Percentiles rank a stretch among this genome's conserved stretches.
These are phyloP conservation scores for Umbelopsis sp. DNA, from an alignment of 371 early-diverging fungal genomes.

Conservation along the genomic window DNA sequence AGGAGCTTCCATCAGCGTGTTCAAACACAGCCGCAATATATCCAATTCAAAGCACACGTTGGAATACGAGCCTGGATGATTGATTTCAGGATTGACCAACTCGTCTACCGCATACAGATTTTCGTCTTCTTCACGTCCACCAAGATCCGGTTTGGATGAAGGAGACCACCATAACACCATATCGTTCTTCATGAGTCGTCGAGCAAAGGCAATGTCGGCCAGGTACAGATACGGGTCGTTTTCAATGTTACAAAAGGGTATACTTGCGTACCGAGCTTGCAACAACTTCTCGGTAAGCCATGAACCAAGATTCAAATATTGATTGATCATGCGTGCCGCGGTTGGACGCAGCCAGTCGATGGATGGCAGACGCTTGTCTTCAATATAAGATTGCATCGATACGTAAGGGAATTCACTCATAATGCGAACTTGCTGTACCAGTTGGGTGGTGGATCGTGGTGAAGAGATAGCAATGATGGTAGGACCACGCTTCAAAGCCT, in stretches of 20 bases:
- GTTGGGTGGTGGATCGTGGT: slow-evolving; percentile 46
- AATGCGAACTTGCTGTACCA: slow-evolving; percentile 56
- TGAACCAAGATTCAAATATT: slow-evolving; percentile 70
- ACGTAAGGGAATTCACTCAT: slow-evolving; percentile 73
- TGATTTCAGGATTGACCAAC: slow-evolving; percentile 69
- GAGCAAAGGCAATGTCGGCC: slow-evolving; percentile 84
- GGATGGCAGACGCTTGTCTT: slow-evolving; percentile 69
- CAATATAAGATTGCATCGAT: slow-evolving; percentile 61
- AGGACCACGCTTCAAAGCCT: slow-evolving; percentile 67
- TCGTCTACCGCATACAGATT: slow-evolving; percentile 60
- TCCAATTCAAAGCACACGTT: slow-evolving; percentile 86
- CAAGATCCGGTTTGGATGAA: slow-evolving; percentile 82
- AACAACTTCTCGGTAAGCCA: slow-evolving; percentile 78
- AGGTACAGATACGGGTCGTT: slow-evolving; percentile 79
- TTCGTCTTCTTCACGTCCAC: slow-evolving; percentile 88
- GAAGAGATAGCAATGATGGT: slow-evolving; percentile 74
- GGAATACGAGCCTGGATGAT: slow-evolving; percentile 74
- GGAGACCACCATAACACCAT: slow-evolving; percentile 93
- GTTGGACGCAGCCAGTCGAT: slow-evolving; percentile 87
- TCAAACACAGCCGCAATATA: slow-evolving; percentile 80
- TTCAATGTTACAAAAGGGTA: slow-evolving; percentile 91
- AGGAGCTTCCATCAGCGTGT: slow-evolving; percentile 75
- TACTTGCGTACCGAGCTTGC: slow-evolving; percentile 81
- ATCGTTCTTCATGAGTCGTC: slow-evolving; percentile 72
- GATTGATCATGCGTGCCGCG: slow-evolving; percentile 68